Percentiles rank a stretch among this genome's conserved stretches.
Evolutionary conservation across 305 asterid genomes (phyloP).

Genomic region (Caryopteris hybrid): DNA sequence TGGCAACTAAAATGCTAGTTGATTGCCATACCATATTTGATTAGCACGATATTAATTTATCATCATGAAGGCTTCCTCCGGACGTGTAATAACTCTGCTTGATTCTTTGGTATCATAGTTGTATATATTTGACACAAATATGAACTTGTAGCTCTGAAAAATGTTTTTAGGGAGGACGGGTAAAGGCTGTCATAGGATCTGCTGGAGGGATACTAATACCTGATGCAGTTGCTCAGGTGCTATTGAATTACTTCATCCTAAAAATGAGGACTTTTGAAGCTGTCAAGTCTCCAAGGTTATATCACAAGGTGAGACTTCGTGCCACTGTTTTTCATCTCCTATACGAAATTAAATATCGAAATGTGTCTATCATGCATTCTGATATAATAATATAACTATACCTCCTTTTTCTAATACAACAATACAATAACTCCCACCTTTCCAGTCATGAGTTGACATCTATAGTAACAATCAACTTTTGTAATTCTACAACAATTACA

Average conservation of each 20-base stretch:
- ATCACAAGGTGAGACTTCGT: conserved; percentile 7
- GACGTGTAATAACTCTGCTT: background rate
- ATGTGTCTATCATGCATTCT: too few species aligned
- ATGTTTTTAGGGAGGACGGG: background rate
- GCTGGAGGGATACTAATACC: conserved; percentile 17
- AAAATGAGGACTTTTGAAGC: background rate
- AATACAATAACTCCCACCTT: too few species aligned
- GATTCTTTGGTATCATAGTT: background rate
- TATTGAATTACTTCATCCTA: background rate
- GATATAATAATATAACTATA: too few species aligned
- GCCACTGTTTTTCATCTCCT: background rate
- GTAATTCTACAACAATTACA: too few species aligned
- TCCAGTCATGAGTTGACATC: too few species aligned
- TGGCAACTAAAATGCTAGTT: background rate
- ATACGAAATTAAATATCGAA: too few species aligned
- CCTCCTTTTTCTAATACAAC: too few species aligned
- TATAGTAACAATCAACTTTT: too few species aligned
- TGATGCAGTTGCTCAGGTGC: conserved; percentile 12
- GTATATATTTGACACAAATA: background rate
- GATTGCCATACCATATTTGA: background rate
- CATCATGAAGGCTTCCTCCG: background rate
- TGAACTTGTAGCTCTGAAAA: background rate
- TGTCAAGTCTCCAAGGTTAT: conserved; percentile 17
- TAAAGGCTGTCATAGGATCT: conserved; percentile 1
- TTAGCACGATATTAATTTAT: background rate